Conservation (phyloP, 2,329 filamentous ascomycete genomes). For the Septoria linicola region DNA sequence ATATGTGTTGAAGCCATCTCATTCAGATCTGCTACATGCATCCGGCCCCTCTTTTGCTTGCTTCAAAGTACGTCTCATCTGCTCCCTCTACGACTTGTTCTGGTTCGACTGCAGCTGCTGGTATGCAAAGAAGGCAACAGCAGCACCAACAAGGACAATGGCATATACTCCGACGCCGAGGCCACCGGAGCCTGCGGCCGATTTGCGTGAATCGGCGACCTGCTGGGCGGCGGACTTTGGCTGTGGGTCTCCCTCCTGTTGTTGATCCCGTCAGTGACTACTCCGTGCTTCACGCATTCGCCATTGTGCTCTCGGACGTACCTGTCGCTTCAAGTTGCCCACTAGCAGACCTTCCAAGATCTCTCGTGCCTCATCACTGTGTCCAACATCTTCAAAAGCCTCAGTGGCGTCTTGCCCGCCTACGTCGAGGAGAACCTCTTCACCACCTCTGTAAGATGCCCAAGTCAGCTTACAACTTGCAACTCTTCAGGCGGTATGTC, state of each 20-base stretch:
- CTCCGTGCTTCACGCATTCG: not conserved
- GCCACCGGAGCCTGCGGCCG: constrained; percentile 46
- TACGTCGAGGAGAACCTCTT: constrained; percentile 96
- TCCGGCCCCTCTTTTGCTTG: not conserved
- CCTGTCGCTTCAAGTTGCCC: constrained; percentile 76
- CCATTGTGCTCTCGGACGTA: constrained; percentile 47
- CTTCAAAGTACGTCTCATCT: not conserved
- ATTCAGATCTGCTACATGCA: no score
- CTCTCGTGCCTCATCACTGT: constrained; percentile 97
- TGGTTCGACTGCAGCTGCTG: constrained; percentile 71
- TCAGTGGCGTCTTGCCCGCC: constrained; percentile 94
- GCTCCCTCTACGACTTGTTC: constrained; percentile 31
- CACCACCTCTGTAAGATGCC: constrained; percentile 70
- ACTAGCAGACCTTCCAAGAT: constrained; percentile 76
- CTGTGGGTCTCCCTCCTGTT: constrained; percentile 72
- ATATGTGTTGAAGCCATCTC: no score
- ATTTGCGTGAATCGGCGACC: constrained; percentile 52
- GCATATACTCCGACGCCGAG: constrained; percentile 80
- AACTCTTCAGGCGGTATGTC: not conserved
- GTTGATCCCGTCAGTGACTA: not conserved
- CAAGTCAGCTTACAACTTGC: constrained; percentile 12
- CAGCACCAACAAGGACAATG: constrained; percentile 73
- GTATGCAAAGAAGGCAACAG: constrained; percentile 76
- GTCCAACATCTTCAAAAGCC: constrained; percentile 98
- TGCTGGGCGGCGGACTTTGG: constrained; percentile 60